A percentile compares a stretch with the other conserved stretches of the same genome.
Conservation (phyloP, 306 rosid species). For the Dryas alaskensis region DNA sequence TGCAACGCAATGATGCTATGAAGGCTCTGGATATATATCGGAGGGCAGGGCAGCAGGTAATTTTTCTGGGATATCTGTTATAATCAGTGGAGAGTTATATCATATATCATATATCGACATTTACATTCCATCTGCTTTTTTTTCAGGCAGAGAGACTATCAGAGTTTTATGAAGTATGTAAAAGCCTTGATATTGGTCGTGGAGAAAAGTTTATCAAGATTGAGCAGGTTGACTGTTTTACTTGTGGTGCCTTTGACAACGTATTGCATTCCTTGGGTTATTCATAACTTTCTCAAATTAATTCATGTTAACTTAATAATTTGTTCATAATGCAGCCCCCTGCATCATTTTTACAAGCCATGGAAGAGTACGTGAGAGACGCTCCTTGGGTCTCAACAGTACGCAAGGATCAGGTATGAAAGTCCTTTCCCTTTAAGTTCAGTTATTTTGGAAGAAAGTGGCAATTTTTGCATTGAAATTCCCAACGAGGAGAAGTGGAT, state of each 20-base stretch:
- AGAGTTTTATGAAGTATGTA: slow-evolving; percentile 92
- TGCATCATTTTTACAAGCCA: slow-evolving; percentile 90
- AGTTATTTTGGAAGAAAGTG: background rate
- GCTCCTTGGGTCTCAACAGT: slow-evolving; percentile 68
- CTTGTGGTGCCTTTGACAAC: slow-evolving; percentile 17
- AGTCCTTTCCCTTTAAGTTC: background rate
- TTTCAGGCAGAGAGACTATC: slow-evolving; percentile 90
- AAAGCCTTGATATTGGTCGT: slow-evolving; percentile 82
- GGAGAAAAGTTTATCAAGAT: slow-evolving; percentile 88
- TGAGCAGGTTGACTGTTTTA: slow-evolving; percentile 69
- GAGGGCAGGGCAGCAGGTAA: slow-evolving; percentile 96
- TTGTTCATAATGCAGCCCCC: slow-evolving; percentile 69
- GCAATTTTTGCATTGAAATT: background rate
- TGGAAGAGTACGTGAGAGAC: slow-evolving; percentile 94
- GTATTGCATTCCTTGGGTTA: background rate
- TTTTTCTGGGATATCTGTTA: slow-evolving; percentile 12
- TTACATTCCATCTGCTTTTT: slow-evolving; percentile 15
- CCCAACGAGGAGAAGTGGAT: background rate
- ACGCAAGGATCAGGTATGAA: slow-evolving; percentile 82
- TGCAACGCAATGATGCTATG: slow-evolving; percentile 85
- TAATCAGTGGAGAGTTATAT: background rate
- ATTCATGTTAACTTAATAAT: slow-evolving; percentile 24
- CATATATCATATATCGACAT: background rate
- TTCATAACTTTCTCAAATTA: background rate
- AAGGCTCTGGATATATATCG: slow-evolving; percentile 85